These are phyloP conservation scores for Alternaria sp. DNA, from an alignment of 2,329 filamentous ascomycete genomes.

Conservation along the genomic window DNA sequence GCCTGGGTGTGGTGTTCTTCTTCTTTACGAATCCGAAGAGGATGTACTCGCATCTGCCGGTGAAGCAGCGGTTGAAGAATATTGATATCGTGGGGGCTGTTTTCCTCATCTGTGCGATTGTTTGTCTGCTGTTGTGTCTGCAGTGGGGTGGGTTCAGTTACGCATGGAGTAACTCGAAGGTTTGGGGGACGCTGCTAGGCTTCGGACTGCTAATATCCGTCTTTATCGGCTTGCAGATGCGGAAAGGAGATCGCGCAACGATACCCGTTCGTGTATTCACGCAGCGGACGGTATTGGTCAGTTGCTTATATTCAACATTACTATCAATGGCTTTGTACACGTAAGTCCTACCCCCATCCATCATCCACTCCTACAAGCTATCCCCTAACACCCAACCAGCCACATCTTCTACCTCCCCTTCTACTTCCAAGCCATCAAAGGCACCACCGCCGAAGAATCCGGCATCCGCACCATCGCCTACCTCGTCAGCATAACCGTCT, in stretches of 20 bases:
- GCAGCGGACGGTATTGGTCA: constrained; percentile 43
- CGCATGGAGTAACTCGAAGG: constrained; percentile 55
- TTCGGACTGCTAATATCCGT: constrained; percentile 55
- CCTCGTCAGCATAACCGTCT: constrained; percentile 36
- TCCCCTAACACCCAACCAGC: background rate
- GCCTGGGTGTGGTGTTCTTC: constrained; percentile 39
- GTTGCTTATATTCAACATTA: constrained; percentile 43
- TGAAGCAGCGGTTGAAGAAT: constrained; percentile 46
- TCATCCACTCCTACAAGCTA: background rate
- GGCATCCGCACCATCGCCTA: constrained; percentile 45
- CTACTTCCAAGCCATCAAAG: constrained; percentile 55
- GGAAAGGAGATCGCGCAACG: constrained; percentile 38
- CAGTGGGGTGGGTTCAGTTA: constrained; percentile 52
- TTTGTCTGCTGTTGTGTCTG: constrained; percentile 43
- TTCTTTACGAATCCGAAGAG: constrained; percentile 39
- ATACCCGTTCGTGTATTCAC: constrained; percentile 43
- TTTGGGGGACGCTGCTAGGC: constrained; percentile 59
- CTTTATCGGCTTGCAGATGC: constrained; percentile 49
- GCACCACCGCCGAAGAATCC: constrained; percentile 47
- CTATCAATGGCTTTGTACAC: constrained; percentile 48
- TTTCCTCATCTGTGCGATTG: constrained; percentile 42
- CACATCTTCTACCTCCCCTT: constrained; percentile 49
- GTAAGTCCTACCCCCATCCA: constrained; percentile 20
- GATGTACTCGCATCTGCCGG: constrained; percentile 34
- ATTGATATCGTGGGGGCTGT: constrained; percentile 44